These are phyloP conservation scores for Medakamo hakoo DNA, from an alignment of 139 green algal species.

Conservation along the genomic window DNA sequence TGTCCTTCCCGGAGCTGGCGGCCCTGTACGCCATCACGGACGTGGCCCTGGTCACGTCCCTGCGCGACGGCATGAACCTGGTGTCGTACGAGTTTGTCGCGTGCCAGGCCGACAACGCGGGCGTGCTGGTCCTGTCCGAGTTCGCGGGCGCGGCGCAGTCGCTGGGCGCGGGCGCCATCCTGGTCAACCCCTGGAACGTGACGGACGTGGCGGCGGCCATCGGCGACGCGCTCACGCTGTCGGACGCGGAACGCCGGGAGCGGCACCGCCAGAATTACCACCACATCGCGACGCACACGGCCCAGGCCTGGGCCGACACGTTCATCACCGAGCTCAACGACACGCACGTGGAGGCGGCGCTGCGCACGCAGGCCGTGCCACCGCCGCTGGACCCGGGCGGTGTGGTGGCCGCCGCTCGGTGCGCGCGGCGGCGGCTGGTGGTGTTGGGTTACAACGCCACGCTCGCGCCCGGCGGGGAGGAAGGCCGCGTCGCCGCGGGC, in stretches of 20 bases:
- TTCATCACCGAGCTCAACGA: slow-evolving; percentile 98
- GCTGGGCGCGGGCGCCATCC: slow-evolving; percentile 72
- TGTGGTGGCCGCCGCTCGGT: slow-evolving; percentile 33
- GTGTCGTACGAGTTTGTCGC: slow-evolving; percentile 83
- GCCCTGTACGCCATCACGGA: slow-evolving; percentile 90
- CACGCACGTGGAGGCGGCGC: slow-evolving; percentile 91
- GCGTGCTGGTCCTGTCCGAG: slow-evolving; percentile 92
- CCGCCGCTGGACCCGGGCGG: slow-evolving; percentile 44
- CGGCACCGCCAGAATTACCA: slow-evolving; percentile 89
- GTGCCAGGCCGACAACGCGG: slow-evolving; percentile 70
- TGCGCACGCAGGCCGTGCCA: slow-evolving; percentile 69
- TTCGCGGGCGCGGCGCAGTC: slow-evolving; percentile 90
- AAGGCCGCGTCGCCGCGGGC: too few relatives aligned
- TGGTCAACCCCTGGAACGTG: slow-evolving; percentile 99
- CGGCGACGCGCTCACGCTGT: slow-evolving; percentile 71
- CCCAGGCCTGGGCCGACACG: slow-evolving; percentile 89
- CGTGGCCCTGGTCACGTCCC: slow-evolving; percentile 55
- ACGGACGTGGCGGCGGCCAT: slow-evolving; percentile 80
- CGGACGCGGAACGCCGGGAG: slow-evolving; percentile 65
- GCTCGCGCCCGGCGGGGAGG: too few relatives aligned
- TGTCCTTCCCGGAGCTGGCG: slow-evolving; percentile 88
- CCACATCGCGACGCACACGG: slow-evolving; percentile 80
- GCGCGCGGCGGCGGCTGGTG: slow-evolving; percentile 41
- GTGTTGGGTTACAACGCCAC: slow-evolving; percentile 94
- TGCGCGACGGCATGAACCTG: slow-evolving; percentile 88